Percentiles rank a stretch among this genome's conserved stretches.
These are phyloP conservation scores for Populus davidiana DNA, from an alignment of 345 rosid genomes.

Conservation along the genomic window DNA sequence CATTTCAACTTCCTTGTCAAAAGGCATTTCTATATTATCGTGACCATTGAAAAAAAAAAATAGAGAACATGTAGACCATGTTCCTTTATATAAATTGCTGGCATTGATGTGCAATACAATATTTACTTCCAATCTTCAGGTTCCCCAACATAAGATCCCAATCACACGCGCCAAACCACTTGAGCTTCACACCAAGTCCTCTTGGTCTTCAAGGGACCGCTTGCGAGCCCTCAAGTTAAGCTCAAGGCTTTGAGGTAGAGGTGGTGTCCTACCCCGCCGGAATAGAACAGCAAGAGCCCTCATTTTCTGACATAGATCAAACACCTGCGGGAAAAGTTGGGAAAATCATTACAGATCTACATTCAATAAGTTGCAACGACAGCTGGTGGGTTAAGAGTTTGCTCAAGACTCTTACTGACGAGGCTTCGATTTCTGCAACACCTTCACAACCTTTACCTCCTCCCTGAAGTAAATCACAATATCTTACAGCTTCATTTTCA, in stretches of 20 bases:
- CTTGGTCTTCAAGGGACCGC: constrained; percentile 84
- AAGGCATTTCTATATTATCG: neutral
- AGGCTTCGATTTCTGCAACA: constrained; percentile 91
- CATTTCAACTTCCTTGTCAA: neutral
- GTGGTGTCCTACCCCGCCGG: constrained; percentile 85
- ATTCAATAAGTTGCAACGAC: neutral
- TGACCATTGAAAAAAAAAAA: neutral
- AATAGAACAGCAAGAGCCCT: constrained; percentile 81
- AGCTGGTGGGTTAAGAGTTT: neutral
- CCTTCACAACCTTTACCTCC: constrained; percentile 97
- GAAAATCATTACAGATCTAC: neutral
- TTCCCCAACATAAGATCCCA: neutral
- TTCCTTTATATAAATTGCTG: neutral
- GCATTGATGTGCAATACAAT: neutral
- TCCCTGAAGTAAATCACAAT: constrained; percentile 88
- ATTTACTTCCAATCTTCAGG: neutral
- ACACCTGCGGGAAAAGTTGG: constrained; percentile 49
- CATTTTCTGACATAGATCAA: constrained; percentile 81
- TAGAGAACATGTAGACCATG: neutral
- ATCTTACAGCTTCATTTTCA: constrained; percentile 75
- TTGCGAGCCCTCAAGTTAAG: constrained; percentile 80
- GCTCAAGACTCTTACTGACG: constrained; percentile 58
- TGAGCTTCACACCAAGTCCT: constrained; percentile 29
- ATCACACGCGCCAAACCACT: neutral
- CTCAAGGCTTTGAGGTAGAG: constrained; percentile 78